These are phyloP conservation scores for Ogataea saltuana DNA, from an alignment of 805 yeast species.

Conservation along the genomic window DNA sequence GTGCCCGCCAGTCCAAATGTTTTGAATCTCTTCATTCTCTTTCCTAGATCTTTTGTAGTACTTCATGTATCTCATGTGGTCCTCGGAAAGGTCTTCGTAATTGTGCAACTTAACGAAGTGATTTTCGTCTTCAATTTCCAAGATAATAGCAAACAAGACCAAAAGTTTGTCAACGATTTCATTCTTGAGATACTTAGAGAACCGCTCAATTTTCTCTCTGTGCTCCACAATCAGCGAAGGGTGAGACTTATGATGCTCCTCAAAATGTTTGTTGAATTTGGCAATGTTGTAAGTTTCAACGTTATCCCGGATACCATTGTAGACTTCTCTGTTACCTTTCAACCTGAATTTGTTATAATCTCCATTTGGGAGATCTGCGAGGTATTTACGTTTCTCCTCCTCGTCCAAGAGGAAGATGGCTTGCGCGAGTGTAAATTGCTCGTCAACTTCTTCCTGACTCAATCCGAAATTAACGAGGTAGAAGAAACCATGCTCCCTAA, in stretches of 20 bases:
- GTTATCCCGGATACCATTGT: conserved; percentile 35
- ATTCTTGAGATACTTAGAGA: conserved; percentile 8
- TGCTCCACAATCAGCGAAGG: conserved; percentile 9
- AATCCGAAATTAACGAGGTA: conserved; percentile 34
- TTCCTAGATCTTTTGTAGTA: conserved; percentile 33
- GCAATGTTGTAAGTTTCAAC: conserved; percentile 38
- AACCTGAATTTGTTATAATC: conserved; percentile 39
- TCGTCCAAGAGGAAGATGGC: conserved; percentile 33
- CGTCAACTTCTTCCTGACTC: conserved; percentile 30
- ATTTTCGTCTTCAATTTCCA: conserved; percentile 36
- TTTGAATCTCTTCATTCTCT: conserved; percentile 36
- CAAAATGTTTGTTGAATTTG: conserved; percentile 32
- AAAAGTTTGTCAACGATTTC: conserved; percentile 25
- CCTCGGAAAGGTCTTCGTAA: conserved; percentile 39
- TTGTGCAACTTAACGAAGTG: conserved; percentile 36
- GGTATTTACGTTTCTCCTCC: conserved; percentile 32
- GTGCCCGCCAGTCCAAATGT: conserved; percentile 39
- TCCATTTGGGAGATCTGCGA: conserved; percentile 34
- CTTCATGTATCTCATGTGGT: conserved; percentile 38
- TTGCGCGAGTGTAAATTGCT: conserved; percentile 34
- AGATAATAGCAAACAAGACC: conserved; percentile 36
- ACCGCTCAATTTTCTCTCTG: conserved; percentile 11
- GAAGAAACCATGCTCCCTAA: conserved; percentile 38
- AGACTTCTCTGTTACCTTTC: conserved; percentile 37
- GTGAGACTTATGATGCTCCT: conserved; percentile 18